Base-by-base conservation (phyloP, 495 filamentous ascomycete genomes). In the Podospora pseudoanserina region DNA sequence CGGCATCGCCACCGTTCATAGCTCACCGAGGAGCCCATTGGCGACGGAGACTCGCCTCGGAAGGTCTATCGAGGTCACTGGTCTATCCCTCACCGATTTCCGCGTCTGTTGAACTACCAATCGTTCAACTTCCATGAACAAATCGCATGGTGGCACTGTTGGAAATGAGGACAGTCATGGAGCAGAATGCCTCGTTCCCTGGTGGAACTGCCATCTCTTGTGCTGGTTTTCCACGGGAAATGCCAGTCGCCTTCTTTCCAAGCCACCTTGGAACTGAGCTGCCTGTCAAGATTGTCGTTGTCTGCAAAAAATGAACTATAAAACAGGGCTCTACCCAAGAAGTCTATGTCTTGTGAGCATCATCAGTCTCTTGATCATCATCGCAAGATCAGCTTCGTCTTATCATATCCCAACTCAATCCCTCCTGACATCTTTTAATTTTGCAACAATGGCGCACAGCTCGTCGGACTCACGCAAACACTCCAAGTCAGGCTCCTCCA, bases 101-200 rank as follows among this genome's bases (percentile, higher is more conserved):
- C 55, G 23, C 55, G 23, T 58, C 55, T 58, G n/a, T 58, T 18
- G 7, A 58, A 19, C 55, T 5, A 23, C n/a, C 55, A 19, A 26
- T 58, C 23, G 55, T 23, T n/a, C 6, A 6, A 9, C n/a, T 58
- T 58, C 5, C 55, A 58, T 9, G 23, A 26, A 4, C 55, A 58
- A 58, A 18, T 58, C 55, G 3, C 55, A 19, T 58, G 55, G 55
- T 58, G 15, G 55, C 55, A 58, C 55, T 58, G 55, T 58, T 58
- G 55, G 55, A 58, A 58, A 58, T 23, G 55, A 58, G 55, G 55
- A 58, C 55, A 20, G 18, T 20, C 18, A 19, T 58, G 7, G 7
- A 7, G 6, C 19, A 58, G 55, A 58, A 26, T 58, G 55, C 55
- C 55, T 58, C 11, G 55, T 58, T 19, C 7, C 54, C 55, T 19